Conservation (phyloP, 495 filamentous ascomycete genomes). For the Tricharina praecox region DNA sequence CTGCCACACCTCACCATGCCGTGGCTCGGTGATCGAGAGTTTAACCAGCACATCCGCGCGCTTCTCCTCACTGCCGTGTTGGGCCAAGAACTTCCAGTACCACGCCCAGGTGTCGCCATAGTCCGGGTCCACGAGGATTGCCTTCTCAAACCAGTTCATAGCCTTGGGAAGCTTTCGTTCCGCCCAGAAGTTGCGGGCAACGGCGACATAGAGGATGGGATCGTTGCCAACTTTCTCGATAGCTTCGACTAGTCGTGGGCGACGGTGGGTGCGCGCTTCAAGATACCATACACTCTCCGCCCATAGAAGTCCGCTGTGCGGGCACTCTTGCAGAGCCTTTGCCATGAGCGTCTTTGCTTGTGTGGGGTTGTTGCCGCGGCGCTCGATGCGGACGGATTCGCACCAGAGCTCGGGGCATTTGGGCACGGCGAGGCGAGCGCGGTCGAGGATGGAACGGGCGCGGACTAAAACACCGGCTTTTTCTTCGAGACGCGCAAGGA, state of each 20-base stretch:
- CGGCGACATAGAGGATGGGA: conserved; percentile 60
- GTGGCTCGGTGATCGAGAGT: conserved; percentile 46
- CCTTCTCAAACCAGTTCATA: conserved; percentile 91
- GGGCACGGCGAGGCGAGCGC: conserved; percentile 67
- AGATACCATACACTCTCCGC: conserved; percentile 87
- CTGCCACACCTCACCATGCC: conserved; percentile 89
- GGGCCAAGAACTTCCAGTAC: conserved; percentile 83
- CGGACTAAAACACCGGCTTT: conserved; percentile 68
- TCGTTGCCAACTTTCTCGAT: conserved; percentile 95
- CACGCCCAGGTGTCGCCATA: conserved; percentile 91
- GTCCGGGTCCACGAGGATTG: conserved; percentile 68
- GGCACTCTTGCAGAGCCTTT: conserved; percentile 73
- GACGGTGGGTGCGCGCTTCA: conserved; percentile 76
- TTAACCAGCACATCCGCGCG: conserved; percentile 16
- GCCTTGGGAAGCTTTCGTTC: conserved; percentile 78
- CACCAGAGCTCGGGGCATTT: conserved; percentile 76
- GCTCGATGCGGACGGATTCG: conserved; percentile 80
- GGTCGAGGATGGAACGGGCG: conserved; percentile 79
- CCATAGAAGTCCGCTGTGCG: conserved; percentile 82
- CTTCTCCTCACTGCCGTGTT: conserved; percentile 61
- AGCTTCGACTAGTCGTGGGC: conserved; percentile 74
- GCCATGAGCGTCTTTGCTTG: conserved; percentile 88
- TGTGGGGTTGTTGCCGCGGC: conserved; percentile 62
- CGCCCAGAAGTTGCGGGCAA: conserved; percentile 59
- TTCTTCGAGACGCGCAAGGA: conserved; percentile 78